Evolutionary conservation across 306 rosid species (phyloP).

Genomic region (Boehmeria nivea): DNA sequence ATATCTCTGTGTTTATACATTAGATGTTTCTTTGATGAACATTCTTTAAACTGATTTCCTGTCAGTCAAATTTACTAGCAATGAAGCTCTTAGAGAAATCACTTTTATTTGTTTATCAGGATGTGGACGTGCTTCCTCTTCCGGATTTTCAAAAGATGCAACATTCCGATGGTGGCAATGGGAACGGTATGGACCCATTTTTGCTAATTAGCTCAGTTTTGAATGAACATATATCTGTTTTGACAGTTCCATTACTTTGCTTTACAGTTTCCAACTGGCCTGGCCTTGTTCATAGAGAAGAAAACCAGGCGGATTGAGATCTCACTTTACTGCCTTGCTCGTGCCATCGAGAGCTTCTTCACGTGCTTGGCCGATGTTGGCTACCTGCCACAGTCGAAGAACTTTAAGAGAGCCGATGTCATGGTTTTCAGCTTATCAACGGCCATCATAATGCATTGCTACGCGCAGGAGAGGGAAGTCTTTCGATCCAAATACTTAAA

Average conservation of each 20-base stretch:
- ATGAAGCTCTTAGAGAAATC: background rate
- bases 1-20: no score
- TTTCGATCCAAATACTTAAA: slow-evolving; percentile 76
- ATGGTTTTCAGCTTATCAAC: slow-evolving; percentile 82
- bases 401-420: slow-evolving; percentile 74
- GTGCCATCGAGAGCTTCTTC: slow-evolving; percentile 94
- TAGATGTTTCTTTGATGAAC: no score
- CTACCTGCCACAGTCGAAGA: slow-evolving; percentile 60
- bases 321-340: slow-evolving; percentile 82
- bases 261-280: slow-evolving; percentile 76
- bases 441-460: slow-evolving; percentile 97
- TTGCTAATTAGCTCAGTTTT: background rate
- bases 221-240: background rate
- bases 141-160: slow-evolving; percentile 61
- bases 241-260: slow-evolving; percentile 6
- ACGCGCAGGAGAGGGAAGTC: slow-evolving; percentile 88
- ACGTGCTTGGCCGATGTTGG: slow-evolving; percentile 69
- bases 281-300: slow-evolving; percentile 67
- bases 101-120: slow-evolving; percentile 43
- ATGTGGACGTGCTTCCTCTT: slow-evolving; percentile 85
- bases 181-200: slow-evolving; percentile 57
- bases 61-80: no score
- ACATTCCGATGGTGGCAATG: slow-evolving; percentile 73
- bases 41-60: no score
- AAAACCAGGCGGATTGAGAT: slow-evolving; percentile 86